A percentile compares a stretch with the other conserved stretches of the same genome.
phyloP scores from a whole-genome alignment of 2,329 filamentous ascomycete species.

The Fusarium mundagurra region DNA sequence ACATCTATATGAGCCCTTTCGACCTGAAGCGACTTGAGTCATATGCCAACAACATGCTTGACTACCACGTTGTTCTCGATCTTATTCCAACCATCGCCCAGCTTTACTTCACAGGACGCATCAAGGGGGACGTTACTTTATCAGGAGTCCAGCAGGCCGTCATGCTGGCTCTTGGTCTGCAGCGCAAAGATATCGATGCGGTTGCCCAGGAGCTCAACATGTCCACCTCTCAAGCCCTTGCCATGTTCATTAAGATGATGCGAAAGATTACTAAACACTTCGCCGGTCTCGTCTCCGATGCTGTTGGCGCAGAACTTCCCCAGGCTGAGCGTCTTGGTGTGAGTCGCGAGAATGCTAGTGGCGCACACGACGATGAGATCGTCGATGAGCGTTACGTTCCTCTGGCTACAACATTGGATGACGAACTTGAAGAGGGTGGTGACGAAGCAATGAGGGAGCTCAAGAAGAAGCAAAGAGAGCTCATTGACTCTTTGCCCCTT shows the following conservation, averaged over 20 bases:
- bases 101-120: constrained; percentile 84
- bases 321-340: constrained; percentile 65
- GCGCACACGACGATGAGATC: constrained; percentile 75
- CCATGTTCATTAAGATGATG: constrained; percentile 97
- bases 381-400: constrained; percentile 74
- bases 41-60: constrained; percentile 96
- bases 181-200: constrained; percentile 85
- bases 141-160: constrained; percentile 87
- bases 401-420: constrained; percentile 75
- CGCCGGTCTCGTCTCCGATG: constrained; percentile 76
- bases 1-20: constrained; percentile 83
- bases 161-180: constrained; percentile 88
- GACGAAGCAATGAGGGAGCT: constrained; percentile 78
- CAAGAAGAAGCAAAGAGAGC: constrained; percentile 81
- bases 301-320: constrained; percentile 74
- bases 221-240: constrained; percentile 81
- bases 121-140: constrained; percentile 74
- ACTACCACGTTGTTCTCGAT: constrained; percentile 97
- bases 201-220: constrained; percentile 82
- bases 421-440: constrained; percentile 86
- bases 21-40: constrained; percentile 95
- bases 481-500: constrained; percentile 90
- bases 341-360: constrained; percentile 67
- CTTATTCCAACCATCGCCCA: constrained; percentile 84
- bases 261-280: constrained; percentile 87